Conservation (phyloP, 768 basidiomycete genomes). For the Tricholoma matsutake region DNA sequence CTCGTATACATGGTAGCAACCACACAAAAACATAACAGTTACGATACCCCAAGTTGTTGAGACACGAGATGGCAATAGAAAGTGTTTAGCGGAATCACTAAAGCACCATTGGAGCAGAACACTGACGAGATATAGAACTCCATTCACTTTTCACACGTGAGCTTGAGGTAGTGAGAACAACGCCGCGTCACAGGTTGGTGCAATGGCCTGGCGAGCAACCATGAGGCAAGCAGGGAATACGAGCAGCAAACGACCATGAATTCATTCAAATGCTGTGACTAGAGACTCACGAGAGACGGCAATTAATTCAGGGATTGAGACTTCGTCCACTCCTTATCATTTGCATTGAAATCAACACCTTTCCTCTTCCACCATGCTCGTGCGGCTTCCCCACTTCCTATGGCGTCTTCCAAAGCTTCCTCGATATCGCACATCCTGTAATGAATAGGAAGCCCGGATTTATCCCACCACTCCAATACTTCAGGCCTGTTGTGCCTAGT, state of each 20-base stretch:
- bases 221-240: background rate
- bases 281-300: constrained; percentile 13
- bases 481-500: constrained; percentile 80
- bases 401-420: constrained; percentile 85
- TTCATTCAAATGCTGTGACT: background rate
- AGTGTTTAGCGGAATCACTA: background rate
- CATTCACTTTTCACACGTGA: background rate
- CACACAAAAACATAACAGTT: background rate
- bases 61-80: background rate
- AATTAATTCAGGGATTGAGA: constrained; percentile 66
- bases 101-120: background rate
- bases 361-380: constrained; percentile 80
- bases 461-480: constrained; percentile 88
- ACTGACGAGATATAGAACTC: background rate
- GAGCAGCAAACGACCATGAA: background rate
- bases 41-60: background rate
- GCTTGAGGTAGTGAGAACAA: background rate
- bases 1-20: background rate
- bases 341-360: constrained; percentile 80
- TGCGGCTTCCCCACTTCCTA: constrained; percentile 73
- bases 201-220: background rate
- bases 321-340: constrained; percentile 88
- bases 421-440: constrained; percentile 92
- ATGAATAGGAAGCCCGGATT: constrained; percentile 72
- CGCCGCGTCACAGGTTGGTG: background rate